Evolutionary conservation across 78 protist species (phyloP).

Genomic region (Dictyostelium brefeldianum): DNA sequence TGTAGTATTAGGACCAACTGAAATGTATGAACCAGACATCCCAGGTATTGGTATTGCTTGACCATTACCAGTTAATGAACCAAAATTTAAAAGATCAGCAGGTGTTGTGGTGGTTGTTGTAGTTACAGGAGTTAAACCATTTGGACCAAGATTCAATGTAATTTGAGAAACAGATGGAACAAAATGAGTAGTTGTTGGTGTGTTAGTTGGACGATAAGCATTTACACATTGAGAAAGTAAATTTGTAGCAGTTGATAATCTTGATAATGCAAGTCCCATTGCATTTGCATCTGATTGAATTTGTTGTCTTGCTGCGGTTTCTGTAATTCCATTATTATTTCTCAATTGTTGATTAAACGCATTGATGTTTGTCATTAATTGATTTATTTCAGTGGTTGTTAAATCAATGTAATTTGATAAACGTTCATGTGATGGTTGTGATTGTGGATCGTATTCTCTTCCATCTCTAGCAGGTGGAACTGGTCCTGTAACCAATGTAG

Average conservation of each 20-base stretch:
- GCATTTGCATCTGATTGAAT: conserved; percentile 21
- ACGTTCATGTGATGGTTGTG: conserved; percentile 24
- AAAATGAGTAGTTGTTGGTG: conserved; percentile 11
- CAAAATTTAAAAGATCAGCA: neutral
- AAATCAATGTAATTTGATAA: conserved; percentile 21
- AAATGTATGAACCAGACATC: neutral
- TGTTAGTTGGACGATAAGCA: conserved; percentile 1
- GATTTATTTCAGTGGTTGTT: conserved; percentile 3
- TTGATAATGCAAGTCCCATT: neutral
- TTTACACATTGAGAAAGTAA: conserved; percentile 19
- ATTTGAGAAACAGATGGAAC: conserved; percentile 48
- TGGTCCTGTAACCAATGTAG: neutral
- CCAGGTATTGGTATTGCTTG: neutral
- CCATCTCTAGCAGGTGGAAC: conserved; percentile 1
- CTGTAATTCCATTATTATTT: conserved; percentile 28
- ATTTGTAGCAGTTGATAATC: neutral
- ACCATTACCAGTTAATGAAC: neutral
- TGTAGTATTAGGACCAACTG: neutral
- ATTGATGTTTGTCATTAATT: neutral
- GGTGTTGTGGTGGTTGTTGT: neutral
- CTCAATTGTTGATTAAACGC: neutral
- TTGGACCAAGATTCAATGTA: conserved; percentile 16
- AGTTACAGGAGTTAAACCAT: conserved; percentile 12
- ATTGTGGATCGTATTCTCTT: conserved; percentile 14
- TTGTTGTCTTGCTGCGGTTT: conserved; percentile 31